Conservation (phyloP, 306 rosid species). For the Phaseolus lunatus region DNA sequence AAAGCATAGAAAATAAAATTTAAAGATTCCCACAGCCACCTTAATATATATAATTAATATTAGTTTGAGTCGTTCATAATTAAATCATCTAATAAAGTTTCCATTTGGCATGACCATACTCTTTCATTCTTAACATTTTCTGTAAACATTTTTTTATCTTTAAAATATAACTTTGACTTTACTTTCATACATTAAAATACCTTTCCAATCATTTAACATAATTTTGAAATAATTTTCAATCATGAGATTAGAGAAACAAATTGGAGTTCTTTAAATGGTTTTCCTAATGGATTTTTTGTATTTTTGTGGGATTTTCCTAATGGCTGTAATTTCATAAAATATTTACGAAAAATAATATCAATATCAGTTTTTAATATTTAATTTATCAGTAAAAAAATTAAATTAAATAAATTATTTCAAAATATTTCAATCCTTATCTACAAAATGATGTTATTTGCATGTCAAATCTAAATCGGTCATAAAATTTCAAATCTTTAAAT, state of each 20-base stretch:
- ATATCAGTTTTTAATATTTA: too few relatives aligned
- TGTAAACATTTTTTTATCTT: background rate
- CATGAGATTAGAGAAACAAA: background rate
- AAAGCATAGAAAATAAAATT: background rate
- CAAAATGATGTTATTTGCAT: too few relatives aligned
- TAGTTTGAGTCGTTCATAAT: background rate
- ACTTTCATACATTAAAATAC: background rate
- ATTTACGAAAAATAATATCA: too few relatives aligned
- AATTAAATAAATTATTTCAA: too few relatives aligned
- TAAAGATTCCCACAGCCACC: conserved; percentile 26
- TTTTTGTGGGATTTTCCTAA: too few relatives aligned
- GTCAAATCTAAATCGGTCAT: too few relatives aligned
- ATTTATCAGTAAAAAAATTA: too few relatives aligned
- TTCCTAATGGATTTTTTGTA: too few relatives aligned
- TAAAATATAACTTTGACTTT: conserved; percentile 4
- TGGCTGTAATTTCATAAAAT: too few relatives aligned
- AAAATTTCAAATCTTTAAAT: too few relatives aligned
- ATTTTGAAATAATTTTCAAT: background rate
- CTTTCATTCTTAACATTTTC: background rate
- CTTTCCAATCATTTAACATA: background rate
- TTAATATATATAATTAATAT: background rate
- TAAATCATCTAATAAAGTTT: conserved; percentile 11
- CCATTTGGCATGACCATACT: background rate
- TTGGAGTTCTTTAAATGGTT: too few relatives aligned
- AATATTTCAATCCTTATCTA: too few relatives aligned